phyloP scores from a whole-genome alignment of 352 stramenopile genomes.

The Phytophthora pistaciae region DNA sequence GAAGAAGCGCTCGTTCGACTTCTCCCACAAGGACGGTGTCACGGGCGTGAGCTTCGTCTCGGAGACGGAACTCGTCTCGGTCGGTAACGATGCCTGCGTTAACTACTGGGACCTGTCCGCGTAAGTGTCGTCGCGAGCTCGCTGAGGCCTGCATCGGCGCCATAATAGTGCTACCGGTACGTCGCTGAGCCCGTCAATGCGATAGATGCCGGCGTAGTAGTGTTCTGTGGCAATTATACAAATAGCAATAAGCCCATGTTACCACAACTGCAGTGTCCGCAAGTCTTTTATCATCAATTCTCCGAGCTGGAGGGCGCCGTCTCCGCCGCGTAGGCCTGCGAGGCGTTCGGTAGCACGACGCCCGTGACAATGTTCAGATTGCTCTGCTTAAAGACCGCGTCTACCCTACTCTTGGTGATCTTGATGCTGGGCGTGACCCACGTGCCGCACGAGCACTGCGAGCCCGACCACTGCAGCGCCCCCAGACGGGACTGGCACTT shows the following conservation, averaged over 20 bases:
- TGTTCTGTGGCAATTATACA: background rate
- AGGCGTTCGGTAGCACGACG: conserved; percentile 28
- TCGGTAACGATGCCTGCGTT: conserved; percentile 86
- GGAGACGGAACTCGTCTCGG: conserved; percentile 78
- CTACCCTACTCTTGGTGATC: conserved; percentile 83
- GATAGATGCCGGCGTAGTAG: background rate
- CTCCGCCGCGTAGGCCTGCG: conserved; percentile 8
- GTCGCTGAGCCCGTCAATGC: too few relatives aligned
- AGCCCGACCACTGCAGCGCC: conserved; percentile 80
- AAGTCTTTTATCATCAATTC: background rate
- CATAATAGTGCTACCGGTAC: background rate
- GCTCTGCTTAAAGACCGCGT: conserved; percentile 42
- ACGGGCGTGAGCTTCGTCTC: conserved; percentile 77
- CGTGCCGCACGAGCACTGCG: conserved; percentile 84
- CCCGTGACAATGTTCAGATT: conserved; percentile 47
- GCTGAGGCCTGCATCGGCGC: background rate
- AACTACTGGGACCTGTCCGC: conserved; percentile 76
- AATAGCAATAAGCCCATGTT: background rate
- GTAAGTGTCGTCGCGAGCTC: conserved; percentile 30
- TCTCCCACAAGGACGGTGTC: conserved; percentile 86
- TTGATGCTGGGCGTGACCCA: conserved; percentile 89
- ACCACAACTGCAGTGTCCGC: background rate
- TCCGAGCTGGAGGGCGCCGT: conserved; percentile 1
- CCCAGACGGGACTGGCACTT: conserved; percentile 81
- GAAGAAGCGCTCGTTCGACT: conserved; percentile 77